These are phyloP conservation scores for Yarrowia divulgata DNA, from an alignment of 805 yeast species.

Conservation along the genomic window DNA sequence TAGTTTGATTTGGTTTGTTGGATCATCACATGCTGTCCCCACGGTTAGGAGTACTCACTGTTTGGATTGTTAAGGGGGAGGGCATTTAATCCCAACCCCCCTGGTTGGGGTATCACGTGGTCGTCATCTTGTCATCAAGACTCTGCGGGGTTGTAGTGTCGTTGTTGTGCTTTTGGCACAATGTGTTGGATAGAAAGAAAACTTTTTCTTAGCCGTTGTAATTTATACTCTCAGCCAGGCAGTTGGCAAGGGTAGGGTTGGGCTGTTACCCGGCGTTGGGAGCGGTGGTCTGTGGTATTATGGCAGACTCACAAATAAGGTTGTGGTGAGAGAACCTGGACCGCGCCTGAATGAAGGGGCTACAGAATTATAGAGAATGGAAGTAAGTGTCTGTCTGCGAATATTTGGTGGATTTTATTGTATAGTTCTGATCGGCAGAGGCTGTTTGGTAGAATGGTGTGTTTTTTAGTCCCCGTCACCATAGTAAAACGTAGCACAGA, in stretches of 20 bases:
- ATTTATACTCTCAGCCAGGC: conserved; percentile 3
- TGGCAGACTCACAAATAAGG: conserved; percentile 28
- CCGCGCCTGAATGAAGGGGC: no score
- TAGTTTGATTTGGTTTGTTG: conserved; percentile 57
- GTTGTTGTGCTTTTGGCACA: neutral
- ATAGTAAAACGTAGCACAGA: no score
- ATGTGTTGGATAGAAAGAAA: conserved; percentile 26
- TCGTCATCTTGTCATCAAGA: neutral
- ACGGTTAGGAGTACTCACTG: conserved; percentile 11
- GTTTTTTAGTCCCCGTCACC: no score
- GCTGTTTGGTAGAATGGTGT: no score
- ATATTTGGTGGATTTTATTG: no score
- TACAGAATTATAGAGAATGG: no score
- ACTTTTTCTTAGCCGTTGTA: conserved; percentile 9
- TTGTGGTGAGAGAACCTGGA: neutral
- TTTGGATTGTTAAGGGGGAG: neutral
- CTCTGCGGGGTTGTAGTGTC: neutral
- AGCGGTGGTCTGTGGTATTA: neutral
- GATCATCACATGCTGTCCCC: conserved; percentile 31
- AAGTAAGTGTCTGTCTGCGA: no score
- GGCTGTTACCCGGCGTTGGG: conserved; percentile 31
- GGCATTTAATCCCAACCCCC: neutral
- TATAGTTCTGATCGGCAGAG: no score
- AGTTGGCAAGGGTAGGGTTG: conserved; percentile 14
- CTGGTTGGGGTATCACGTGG: conserved; percentile 11